Evolutionary conservation across 2,329 filamentous ascomycete species (phyloP).

Genomic region (Phyllosticta paracitricarpa): DNA sequence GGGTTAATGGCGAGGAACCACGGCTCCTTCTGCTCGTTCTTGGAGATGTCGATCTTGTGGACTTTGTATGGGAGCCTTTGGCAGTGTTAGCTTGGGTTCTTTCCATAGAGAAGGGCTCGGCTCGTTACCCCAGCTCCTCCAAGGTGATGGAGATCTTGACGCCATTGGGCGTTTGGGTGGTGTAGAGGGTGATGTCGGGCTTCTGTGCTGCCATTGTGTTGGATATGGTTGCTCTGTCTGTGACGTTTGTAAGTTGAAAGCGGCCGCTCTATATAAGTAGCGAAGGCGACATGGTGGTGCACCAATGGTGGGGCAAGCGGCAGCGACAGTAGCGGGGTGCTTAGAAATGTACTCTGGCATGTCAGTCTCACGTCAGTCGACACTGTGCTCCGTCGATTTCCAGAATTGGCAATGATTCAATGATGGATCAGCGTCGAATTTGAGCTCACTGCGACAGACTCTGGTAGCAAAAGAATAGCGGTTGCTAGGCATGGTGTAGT

Average conservation of each 20-base stretch:
- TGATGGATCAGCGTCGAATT: no score
- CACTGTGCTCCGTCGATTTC: neutral
- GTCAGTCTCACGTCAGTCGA: neutral
- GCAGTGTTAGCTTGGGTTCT: neutral
- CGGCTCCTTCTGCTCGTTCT: slow-evolving; percentile 71
- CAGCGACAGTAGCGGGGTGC: slow-evolving; percentile 1
- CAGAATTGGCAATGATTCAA: neutral
- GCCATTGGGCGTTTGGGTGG: slow-evolving; percentile 74
- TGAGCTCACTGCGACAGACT: no score
- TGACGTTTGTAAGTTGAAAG: neutral
- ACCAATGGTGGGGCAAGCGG: neutral
- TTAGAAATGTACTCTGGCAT: slow-evolving; percentile 1
- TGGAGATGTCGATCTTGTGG: slow-evolving; percentile 58
- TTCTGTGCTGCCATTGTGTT: slow-evolving; percentile 6
- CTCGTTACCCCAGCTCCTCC: slow-evolving; percentile 55
- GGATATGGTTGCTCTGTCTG: neutral
- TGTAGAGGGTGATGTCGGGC: slow-evolving; percentile 62
- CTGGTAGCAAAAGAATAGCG: no score
- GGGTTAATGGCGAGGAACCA: slow-evolving; percentile 92
- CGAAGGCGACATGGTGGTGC: neutral
- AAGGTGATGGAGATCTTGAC: slow-evolving; percentile 82
- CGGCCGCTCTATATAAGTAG: neutral
- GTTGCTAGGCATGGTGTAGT: no score
- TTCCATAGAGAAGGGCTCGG: neutral
- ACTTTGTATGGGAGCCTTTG: slow-evolving; percentile 61